Evolutionary conservation across 306 rosid genomes (phyloP).

Genomic region (Cyamopsis tetragonoloba): DNA sequence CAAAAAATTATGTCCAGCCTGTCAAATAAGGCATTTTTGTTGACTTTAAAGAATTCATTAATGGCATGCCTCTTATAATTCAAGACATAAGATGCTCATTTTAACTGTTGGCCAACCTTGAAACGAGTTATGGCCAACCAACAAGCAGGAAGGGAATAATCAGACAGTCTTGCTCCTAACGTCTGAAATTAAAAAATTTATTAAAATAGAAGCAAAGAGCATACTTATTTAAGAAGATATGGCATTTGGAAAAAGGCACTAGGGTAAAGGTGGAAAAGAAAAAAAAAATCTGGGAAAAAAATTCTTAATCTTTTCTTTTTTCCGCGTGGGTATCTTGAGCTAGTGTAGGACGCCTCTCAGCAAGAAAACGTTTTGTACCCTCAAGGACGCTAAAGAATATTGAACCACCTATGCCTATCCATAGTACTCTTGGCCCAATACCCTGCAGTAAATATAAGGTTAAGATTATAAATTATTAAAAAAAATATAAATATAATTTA

Average conservation of each 20-base stretch:
- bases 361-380: conserved; percentile 60
- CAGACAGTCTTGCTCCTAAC: neutral
- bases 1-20: too few relatives aligned
- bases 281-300: neutral
- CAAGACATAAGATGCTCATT: neutral
- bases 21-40: neutral
- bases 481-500: too few relatives aligned
- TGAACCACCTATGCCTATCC: conserved; percentile 88
- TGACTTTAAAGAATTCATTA: neutral
- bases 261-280: too few relatives aligned
- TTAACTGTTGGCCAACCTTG: neutral
- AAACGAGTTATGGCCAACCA: neutral
- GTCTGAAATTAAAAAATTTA: neutral
- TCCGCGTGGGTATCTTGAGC: conserved; percentile 2
- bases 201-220: neutral
- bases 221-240: neutral
- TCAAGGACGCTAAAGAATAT: conserved; percentile 76
- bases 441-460: conserved; percentile 43
- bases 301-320: conserved; percentile 2
- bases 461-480: too few relatives aligned
- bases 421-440: conserved; percentile 69
- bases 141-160: neutral
- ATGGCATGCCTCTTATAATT: neutral
- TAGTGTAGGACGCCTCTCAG: conserved; percentile 42
- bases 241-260: neutral